Base-by-base conservation (phyloP, 2,329 filamentous ascomycete genomes). In the Cladosporium austrohemisphaericum region DNA sequence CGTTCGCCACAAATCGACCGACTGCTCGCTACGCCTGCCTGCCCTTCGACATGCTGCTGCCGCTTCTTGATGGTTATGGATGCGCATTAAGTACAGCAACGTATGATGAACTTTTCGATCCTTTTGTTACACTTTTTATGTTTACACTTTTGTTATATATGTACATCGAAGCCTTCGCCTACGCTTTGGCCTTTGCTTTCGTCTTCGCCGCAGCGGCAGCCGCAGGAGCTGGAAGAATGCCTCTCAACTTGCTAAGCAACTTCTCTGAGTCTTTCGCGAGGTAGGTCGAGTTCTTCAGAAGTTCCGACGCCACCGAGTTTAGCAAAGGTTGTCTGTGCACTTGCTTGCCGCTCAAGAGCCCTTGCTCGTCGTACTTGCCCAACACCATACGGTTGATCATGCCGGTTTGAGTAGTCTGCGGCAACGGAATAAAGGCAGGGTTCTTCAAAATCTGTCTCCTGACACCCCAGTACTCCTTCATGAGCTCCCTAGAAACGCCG, bases 201-300 rank as follows among this genome's bases (percentile, higher is more conserved):
- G 13, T 35, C 45, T 33, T 20, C 18, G 37, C 46, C 16, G 37
- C 37, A 8, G 37, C 19, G n/a, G n/a, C 6, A 14, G 25, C 13
- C 19, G 31, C 38, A 22, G 28, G 18, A 11, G 36, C 28, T 5
- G 57, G 58, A 20, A 60, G 50, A 26, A 59, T 37, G 44, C 52
- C 55, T 54, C 54, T 47, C 53, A 59, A 62, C 59, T 69, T 65
- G 26, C 55, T 55, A 31, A 67, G 40, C 41, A 70, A 63, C 44
- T 49, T 61, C 9, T 58, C 57, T 1, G 60, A 52, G 60, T 68
- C 61, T n/a, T 53, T 51, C 4, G 14, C 23, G 16, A 61, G 49
- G 28, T 60, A 64, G 5, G 58, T 62, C 4, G 44, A 31, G 48
- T 64, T 64, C 54, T 47, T 51, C 43, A 54, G 36, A 13, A 54